Evolutionary conservation across 306 rosid genomes (phyloP).

Genomic region (Malus fusca): DNA sequence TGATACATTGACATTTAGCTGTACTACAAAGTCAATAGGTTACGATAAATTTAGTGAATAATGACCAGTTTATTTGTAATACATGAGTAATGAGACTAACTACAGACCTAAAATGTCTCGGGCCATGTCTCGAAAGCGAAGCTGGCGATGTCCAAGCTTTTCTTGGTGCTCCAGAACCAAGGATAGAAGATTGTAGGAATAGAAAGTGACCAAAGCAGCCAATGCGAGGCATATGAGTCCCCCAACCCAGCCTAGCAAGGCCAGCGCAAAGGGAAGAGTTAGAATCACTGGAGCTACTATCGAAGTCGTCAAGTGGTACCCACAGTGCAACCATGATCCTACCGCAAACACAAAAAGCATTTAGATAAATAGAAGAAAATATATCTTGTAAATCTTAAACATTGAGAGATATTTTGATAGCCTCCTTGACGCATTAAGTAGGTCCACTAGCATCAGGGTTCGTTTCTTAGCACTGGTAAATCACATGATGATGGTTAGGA

Average conservation of each 20-base stretch:
- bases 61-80: too few species aligned
- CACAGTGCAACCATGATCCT: slow-evolving; percentile 89
- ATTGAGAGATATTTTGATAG: too few species aligned
- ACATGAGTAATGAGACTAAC: too few species aligned
- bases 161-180: slow-evolving; percentile 68
- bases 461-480: too few species aligned
- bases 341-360: not conserved
- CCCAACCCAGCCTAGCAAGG: slow-evolving; percentile 67
- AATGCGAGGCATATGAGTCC: slow-evolving; percentile 54
- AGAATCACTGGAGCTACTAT: slow-evolving; percentile 61
- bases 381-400: too few species aligned
- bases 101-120: slow-evolving; percentile 15
- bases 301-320: slow-evolving; percentile 77
- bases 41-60: too few species aligned
- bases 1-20: too few species aligned
- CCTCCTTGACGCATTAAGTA: too few species aligned
- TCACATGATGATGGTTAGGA: too few species aligned
- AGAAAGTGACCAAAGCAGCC: slow-evolving; percentile 49
- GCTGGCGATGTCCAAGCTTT: slow-evolving; percentile 55
- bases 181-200: slow-evolving; percentile 71
- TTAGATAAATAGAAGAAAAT: too few species aligned
- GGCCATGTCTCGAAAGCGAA: slow-evolving; percentile 72
- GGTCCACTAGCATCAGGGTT: too few species aligned
- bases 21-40: too few species aligned
- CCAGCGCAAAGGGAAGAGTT: slow-evolving; percentile 58